phyloP scores from a whole-genome alignment of 1,139 yeast species.

The Scheffersomyces parashehatae region DNA sequence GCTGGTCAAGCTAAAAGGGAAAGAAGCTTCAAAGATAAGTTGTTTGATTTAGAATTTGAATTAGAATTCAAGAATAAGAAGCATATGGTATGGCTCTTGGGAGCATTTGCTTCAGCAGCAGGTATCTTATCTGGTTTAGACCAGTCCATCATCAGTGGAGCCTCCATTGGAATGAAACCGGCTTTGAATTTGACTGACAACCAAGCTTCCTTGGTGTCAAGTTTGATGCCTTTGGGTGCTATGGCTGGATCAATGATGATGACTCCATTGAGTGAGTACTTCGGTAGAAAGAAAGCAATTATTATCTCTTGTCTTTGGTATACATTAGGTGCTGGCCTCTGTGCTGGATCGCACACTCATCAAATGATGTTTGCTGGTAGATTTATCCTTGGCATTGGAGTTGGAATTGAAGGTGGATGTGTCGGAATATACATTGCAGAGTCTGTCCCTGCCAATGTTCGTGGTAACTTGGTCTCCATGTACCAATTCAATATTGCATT shows the following conservation, averaged over 20 bases:
- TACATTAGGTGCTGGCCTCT: conserved; percentile 55
- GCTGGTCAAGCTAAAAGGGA: conserved; percentile 17
- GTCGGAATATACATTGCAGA: conserved; percentile 62
- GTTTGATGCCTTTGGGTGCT: conserved; percentile 65
- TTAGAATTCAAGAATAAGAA: conserved; percentile 41
- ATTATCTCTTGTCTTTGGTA: conserved; percentile 55
- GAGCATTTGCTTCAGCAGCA: conserved; percentile 56
- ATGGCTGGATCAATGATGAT: conserved; percentile 50
- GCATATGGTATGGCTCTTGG: conserved; percentile 49
- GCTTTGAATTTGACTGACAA: conserved; percentile 32
- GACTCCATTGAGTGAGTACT: conserved; percentile 49
- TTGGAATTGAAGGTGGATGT: conserved; percentile 63
- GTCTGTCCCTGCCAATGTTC: conserved; percentile 54
- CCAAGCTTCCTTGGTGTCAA: conserved; percentile 46
- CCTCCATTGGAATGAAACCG: conserved; percentile 49
- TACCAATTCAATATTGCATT: conserved; percentile 60
- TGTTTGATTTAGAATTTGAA: conserved; percentile 24
- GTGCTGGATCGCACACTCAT: conserved; percentile 48
- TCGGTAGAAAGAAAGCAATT: conserved; percentile 55
- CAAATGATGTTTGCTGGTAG: conserved; percentile 56
- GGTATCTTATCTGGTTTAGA: conserved; percentile 61
- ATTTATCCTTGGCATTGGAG: conserved; percentile 50
- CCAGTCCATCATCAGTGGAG: conserved; percentile 60
- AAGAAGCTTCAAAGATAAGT: conserved; percentile 22
- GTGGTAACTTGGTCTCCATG: conserved; percentile 59